Conservation (phyloP, 306 rosid species). For the Elaeagnus macrophylla region DNA sequence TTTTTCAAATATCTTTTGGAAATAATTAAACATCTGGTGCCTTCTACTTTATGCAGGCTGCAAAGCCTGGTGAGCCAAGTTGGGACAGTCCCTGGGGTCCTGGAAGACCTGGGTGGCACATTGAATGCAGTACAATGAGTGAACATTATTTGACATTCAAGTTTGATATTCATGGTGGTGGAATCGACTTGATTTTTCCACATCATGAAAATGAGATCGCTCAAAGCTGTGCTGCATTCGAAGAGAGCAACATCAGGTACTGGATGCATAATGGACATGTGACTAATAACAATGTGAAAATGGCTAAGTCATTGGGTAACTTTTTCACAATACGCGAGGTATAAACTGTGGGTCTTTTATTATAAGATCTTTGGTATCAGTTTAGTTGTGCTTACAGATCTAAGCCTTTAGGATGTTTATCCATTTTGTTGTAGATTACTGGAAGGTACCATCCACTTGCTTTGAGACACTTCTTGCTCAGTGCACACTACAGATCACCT, state of each 20-base stretch:
- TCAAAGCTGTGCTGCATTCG: slow-evolving; percentile 82
- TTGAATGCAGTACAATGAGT: slow-evolving; percentile 99
- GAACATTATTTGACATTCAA: slow-evolving; percentile 64
- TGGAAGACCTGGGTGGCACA: slow-evolving; percentile 99
- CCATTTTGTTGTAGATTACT: slow-evolving; percentile 48
- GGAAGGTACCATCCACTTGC: slow-evolving; percentile 74
- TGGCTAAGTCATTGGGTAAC: slow-evolving; percentile 92
- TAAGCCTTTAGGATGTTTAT: slow-evolving; percentile 14
- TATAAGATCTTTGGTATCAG: slow-evolving; percentile 7
- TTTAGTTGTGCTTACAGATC: slow-evolving; percentile 6
- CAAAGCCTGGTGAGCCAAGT: slow-evolving; percentile 89
- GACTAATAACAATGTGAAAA: slow-evolving; percentile 79
- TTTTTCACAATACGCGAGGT: slow-evolving; percentile 98
- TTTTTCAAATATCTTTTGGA: slow-evolving; percentile 1
- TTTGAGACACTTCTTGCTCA: slow-evolving; percentile 76
- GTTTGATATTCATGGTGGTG: slow-evolving; percentile 98
- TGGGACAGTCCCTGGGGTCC: slow-evolving; percentile 99
- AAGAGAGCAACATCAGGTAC: slow-evolving; percentile 56
- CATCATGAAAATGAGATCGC: slow-evolving; percentile 98
- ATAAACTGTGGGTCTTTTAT: slow-evolving; percentile 5
- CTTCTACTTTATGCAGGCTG: slow-evolving; percentile 48
- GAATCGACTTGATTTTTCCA: slow-evolving; percentile 91
- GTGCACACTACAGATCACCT: slow-evolving; percentile 82
- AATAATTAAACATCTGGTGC: slow-evolving; percentile 8
- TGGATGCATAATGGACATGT: slow-evolving; percentile 99